Conservation (phyloP, 768 basidiomycete species). For the Lentinula aciculospora region DNA sequence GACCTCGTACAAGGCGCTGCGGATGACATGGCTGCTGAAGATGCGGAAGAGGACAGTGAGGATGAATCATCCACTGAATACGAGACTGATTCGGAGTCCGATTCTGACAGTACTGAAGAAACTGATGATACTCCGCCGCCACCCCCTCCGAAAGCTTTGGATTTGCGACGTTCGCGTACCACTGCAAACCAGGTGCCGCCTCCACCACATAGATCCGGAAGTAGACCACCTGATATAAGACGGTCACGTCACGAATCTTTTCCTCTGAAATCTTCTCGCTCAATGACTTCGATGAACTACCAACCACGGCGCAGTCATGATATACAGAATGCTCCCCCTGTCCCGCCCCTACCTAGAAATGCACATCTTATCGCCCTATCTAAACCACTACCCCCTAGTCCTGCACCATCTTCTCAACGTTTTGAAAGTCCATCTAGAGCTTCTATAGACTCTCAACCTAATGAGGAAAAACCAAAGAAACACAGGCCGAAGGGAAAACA, state of each 20-base stretch:
- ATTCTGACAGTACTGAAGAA: neutral
- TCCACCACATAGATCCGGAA: conserved; percentile 34
- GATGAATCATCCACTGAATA: conserved; percentile 2
- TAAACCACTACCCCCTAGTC: conserved; percentile 35
- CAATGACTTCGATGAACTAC: conserved; percentile 20
- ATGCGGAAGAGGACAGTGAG: conserved; percentile 42
- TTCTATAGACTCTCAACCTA: conserved; percentile 1
- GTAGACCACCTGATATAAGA: conserved; percentile 10
- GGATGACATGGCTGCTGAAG: conserved; percentile 75
- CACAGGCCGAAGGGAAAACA: conserved; percentile 9
- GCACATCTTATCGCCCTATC: conserved; percentile 20
- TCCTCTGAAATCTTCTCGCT: neutral
- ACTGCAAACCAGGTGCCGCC: conserved; percentile 39
- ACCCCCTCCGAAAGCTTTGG: conserved; percentile 5
- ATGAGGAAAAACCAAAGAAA: conserved; percentile 7
- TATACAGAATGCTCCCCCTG: conserved; percentile 28
- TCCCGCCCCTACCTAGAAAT: conserved; percentile 23
- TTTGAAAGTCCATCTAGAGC: conserved; percentile 6
- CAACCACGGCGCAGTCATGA: conserved; percentile 20
- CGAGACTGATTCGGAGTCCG: neutral
- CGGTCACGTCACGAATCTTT: conserved; percentile 13
- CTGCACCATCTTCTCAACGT: conserved; percentile 8
- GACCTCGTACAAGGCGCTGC: conserved; percentile 76
- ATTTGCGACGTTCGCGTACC: conserved; percentile 23
- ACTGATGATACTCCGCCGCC: conserved; percentile 6